Evolutionary conservation across 2,329 filamentous ascomycete genomes (phyloP).

Genomic region (Botryotinia narcissicola): DNA sequence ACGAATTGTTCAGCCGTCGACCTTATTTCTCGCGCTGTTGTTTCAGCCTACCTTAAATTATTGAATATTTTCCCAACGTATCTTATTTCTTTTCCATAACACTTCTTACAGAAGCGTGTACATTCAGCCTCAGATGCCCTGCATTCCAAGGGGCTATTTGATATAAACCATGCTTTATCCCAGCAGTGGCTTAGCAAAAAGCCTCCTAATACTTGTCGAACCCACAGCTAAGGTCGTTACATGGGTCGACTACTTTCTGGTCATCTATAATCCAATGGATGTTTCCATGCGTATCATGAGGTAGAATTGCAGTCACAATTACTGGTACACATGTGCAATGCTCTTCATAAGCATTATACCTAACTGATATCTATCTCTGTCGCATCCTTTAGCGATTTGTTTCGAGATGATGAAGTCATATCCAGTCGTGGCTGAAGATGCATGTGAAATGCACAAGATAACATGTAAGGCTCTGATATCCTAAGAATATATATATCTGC

Average conservation of each 20-base stretch:
- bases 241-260: neutral
- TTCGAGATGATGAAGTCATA: neutral
- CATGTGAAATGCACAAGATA: neutral
- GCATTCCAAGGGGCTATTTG: too few relatives aligned
- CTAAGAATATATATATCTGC: neutral
- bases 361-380: neutral
- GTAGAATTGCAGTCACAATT: neutral
- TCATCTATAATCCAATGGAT: neutral
- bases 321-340: neutral
- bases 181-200: too few relatives aligned
- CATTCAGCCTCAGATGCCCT: neutral
- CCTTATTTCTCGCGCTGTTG: neutral
- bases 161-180: too few relatives aligned
- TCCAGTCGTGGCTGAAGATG: neutral
- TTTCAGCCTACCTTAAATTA: neutral
- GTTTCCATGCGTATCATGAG: neutral
- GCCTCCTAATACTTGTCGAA: too few relatives aligned
- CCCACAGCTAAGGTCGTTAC: neutral
- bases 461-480: neutral
- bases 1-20: neutral
- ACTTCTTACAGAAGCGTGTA: neutral
- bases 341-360: neutral
- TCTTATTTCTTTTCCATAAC: neutral
- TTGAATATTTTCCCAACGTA: neutral
- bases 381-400: neutral